Base-by-base conservation (phyloP, 768 basidiomycete genomes). In the Heimioporus sp. region DNA sequence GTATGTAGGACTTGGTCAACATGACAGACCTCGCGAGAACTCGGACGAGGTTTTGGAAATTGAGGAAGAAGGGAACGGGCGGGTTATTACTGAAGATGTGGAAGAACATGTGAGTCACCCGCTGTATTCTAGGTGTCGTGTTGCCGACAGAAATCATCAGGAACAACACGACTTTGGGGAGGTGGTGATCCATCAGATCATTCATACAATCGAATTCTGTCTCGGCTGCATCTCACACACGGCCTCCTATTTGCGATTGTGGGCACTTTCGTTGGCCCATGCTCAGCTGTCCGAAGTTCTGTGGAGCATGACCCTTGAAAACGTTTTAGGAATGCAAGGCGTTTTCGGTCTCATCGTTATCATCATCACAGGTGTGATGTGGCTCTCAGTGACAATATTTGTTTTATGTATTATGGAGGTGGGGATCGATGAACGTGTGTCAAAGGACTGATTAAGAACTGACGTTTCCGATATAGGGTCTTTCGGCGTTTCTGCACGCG, bases 151-250 rank as follows among this genome's bases (percentile, higher is more conserved):
- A 46, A 55, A 43, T 49, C 49, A 39, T 56, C 65, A 87, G 81
- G 84, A 93, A 73, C 78, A 90, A 43, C 92, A 95, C 67, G 93
- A 97, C 64, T 92, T 98, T 70, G 77, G 93, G 65, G 97, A 99
- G 70, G 83, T 97, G 52, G 82, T 97, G 20, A 90, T 98, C 53
- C 96, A 99, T 72, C 97, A 99, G 70, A 78, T 97, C 55, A 99
- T 99, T 64, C 97, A 98, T 72, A 96, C 94, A 21, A 98, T 99
- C 71, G 97, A 99, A 74, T 99, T 98, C 73, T 99, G 97, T 67
- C 83, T 99, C 32, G 97, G 96, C 8, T 98, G 96, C 70, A 98
- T 98, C 64, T 98, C 96, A 57, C 96, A 98, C 70, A 98, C 96
- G 1, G 92, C 92, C 12, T 92, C 90, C 15, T 92, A 91, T 71